phyloP scores from a whole-genome alignment of 129 eudicot genomes.

The Arctium lappa region DNA sequence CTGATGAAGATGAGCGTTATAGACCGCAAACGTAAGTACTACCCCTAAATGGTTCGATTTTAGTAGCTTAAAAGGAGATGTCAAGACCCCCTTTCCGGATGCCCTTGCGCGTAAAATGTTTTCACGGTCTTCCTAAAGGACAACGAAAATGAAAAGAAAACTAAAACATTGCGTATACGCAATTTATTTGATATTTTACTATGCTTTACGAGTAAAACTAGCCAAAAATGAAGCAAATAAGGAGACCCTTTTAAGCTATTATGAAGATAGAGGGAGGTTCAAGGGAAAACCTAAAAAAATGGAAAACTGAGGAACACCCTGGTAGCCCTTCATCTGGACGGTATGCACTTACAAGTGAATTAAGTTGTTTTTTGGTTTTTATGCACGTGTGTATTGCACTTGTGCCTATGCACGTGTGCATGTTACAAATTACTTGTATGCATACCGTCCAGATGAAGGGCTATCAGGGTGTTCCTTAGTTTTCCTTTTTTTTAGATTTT shows the following conservation, averaged over 20 bases:
- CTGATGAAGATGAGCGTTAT: slow-evolving; percentile 52
- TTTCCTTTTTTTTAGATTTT: too few relatives aligned
- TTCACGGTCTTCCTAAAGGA: slow-evolving; percentile 82
- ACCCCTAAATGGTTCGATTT: slow-evolving; percentile 91
- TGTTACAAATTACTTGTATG: too few relatives aligned
- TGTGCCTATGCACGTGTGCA: too few relatives aligned
- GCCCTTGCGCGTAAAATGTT: slow-evolving; percentile 92
- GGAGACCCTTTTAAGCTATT: background rate
- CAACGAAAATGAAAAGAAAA: slow-evolving; percentile 6
- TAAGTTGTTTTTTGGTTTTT: too few relatives aligned
- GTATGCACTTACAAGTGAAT: too few relatives aligned
- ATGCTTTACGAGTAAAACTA: background rate
- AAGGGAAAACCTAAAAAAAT: too few relatives aligned
- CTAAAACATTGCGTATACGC: background rate
- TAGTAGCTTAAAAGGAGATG: slow-evolving; percentile 79
- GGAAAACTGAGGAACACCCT: too few relatives aligned
- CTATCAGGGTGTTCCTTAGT: background rate
- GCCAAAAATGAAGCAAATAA: slow-evolving; percentile 6
- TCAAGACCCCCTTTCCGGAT: slow-evolving; percentile 89
- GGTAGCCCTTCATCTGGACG: too few relatives aligned
- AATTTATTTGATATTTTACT: background rate
- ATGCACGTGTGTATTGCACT: too few relatives aligned
- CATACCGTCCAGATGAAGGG: background rate
- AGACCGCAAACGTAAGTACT: slow-evolving; percentile 90
- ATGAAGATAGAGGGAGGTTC: background rate